Conservation (phyloP, 176 grass and related monocot species). For the Musa itinerans region DNA sequence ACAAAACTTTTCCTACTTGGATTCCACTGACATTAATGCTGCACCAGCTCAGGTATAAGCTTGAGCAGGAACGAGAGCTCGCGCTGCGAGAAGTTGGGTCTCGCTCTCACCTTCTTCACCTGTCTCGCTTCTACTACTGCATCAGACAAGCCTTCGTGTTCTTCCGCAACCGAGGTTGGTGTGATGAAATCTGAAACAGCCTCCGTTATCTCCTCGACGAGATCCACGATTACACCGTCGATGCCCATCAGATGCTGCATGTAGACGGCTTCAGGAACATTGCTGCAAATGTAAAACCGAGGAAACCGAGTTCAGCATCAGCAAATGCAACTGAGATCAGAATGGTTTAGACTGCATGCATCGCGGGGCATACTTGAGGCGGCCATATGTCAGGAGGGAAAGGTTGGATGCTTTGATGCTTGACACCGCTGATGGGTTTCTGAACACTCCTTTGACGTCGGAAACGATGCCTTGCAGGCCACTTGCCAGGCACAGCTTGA, state of each 20-base stretch:
- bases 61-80: conserved; percentile 49
- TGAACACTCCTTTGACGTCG: conserved; percentile 56
- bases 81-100: conserved; percentile 32
- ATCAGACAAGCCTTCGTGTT: not conserved
- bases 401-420: conserved; percentile 77
- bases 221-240: conserved; percentile 55
- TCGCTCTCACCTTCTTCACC: conserved; percentile 7
- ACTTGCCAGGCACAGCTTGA: conserved; percentile 49
- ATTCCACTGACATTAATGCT: conserved; percentile 18
- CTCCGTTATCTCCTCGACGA: conserved; percentile 46
- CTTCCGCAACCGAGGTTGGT: not conserved
- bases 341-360: not conserved
- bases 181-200: conserved; percentile 30
- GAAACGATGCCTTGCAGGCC: conserved; percentile 84
- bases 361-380: conserved; percentile 45
- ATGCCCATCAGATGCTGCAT: conserved; percentile 53
- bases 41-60: conserved; percentile 46
- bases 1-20: too few relatives aligned
- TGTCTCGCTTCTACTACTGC: not conserved
- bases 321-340: not conserved
- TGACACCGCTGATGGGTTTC: conserved; percentile 42
- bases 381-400: conserved; percentile 58
- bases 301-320: not conserved
- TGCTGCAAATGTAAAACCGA: conserved; percentile 23
- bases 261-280: conserved; percentile 47